phyloP scores from a whole-genome alignment of 768 basidiomycete genomes.

The Rhodotorula paludigena region DNA sequence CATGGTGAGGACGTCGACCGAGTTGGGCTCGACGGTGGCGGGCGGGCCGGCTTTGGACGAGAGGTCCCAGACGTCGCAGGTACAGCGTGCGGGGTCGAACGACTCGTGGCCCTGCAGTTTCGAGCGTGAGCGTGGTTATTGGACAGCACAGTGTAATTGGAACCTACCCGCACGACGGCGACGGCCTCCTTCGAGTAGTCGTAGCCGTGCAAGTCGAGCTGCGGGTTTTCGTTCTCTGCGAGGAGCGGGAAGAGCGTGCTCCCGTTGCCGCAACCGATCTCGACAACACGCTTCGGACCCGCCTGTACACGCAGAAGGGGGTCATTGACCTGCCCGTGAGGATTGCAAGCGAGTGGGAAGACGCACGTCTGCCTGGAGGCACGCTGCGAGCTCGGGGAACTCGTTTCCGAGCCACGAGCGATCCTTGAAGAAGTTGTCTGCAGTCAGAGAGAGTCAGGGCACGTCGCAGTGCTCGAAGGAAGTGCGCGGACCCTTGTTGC shows the following conservation, averaged over 20 bases:
- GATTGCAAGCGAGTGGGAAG: not conserved
- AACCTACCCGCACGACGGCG: slow-evolving; percentile 73
- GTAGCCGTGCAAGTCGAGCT: slow-evolving; percentile 68
- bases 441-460: not conserved
- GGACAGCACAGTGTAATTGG: not conserved
- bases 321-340: no score
- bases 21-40: slow-evolving; percentile 61
- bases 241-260: slow-evolving; percentile 88
- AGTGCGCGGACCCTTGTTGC: slow-evolving; percentile 52
- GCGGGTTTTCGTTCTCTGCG: slow-evolving; percentile 72
- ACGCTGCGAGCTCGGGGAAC: slow-evolving; percentile 77
- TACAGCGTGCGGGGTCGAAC: slow-evolving; percentile 48
- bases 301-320: slow-evolving; percentile 53
- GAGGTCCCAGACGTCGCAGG: slow-evolving; percentile 86
- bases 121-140: not conserved
- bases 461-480: not conserved
- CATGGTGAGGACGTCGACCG: slow-evolving; percentile 83
- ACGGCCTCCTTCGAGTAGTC: slow-evolving; percentile 88
- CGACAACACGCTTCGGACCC: slow-evolving; percentile 68
- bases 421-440: slow-evolving; percentile 84
- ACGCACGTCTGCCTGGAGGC: slow-evolving; percentile 62
- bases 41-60: slow-evolving; percentile 58
- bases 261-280: slow-evolving; percentile 90
- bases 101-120: slow-evolving; percentile 4
- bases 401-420: slow-evolving; percentile 95